phyloP scores from a whole-genome alignment of 257 asterid species.

The Petunia secreta region DNA sequence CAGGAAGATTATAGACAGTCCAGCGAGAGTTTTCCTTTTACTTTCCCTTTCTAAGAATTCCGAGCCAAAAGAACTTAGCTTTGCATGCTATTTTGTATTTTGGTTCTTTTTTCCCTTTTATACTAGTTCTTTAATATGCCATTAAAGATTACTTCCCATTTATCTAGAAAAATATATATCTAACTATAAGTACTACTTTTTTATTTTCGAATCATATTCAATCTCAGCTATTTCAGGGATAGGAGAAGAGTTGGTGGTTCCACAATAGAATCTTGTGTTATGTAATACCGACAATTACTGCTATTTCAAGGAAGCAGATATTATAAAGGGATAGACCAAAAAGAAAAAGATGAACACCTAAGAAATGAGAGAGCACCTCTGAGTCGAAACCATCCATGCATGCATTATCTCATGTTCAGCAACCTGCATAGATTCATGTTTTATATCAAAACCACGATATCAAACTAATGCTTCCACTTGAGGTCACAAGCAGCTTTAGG shows the following conservation, averaged over 20 bases:
- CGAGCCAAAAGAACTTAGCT: background rate
- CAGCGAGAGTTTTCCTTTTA: background rate
- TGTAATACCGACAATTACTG: background rate
- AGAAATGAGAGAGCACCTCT: slow-evolving; percentile 52
- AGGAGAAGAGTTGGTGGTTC: background rate
- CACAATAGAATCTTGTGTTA: background rate
- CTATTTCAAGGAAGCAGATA: background rate
- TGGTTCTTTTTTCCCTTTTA: background rate
- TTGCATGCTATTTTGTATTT: background rate
- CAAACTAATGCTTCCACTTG: background rate
- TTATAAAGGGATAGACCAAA: background rate
- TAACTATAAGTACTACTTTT: background rate
- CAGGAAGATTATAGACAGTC: background rate
- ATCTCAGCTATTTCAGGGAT: background rate
- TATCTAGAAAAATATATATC: background rate
- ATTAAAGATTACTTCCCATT: background rate
- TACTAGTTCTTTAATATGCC: background rate
- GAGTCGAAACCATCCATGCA: slow-evolving; percentile 76
- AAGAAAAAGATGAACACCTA: background rate
- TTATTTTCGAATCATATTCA: slow-evolving; percentile 1
- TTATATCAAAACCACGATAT: slow-evolving; percentile 7
- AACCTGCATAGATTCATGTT: slow-evolving; percentile 49
- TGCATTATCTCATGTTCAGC: slow-evolving; percentile 96
- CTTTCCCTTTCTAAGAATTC: background rate
- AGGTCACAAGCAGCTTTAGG: background rate